Conservation (phyloP, 257 asterid species). For the Solanum sejunctum region DNA sequence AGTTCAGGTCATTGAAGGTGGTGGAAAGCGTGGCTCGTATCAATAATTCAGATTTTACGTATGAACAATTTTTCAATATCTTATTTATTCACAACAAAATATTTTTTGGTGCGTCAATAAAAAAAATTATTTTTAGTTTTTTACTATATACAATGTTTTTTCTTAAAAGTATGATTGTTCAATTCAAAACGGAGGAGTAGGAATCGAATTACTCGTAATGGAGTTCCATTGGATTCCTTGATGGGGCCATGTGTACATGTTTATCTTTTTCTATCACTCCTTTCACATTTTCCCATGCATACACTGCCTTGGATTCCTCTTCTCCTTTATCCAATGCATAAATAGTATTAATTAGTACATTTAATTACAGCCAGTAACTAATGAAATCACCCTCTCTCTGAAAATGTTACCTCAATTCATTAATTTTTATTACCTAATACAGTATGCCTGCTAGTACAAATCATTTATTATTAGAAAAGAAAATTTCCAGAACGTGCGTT, state of each 20-base stretch:
- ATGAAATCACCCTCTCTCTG: not conserved
- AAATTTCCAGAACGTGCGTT: too few species aligned
- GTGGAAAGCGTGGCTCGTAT: too few species aligned
- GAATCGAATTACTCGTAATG: not conserved
- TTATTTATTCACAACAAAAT: too few species aligned
- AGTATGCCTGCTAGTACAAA: not conserved
- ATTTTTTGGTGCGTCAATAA: too few species aligned
- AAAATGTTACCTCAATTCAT: not conserved
- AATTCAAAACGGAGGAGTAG: not conserved
- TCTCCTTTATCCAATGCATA: not conserved
- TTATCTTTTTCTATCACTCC: not conserved
- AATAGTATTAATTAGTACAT: not conserved
- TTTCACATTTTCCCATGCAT: not conserved
- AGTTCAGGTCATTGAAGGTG: too few species aligned
- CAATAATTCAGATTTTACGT: too few species aligned
- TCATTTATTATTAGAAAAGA: too few species aligned
- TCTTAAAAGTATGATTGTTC: too few species aligned
- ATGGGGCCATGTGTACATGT: conserved; percentile 7
- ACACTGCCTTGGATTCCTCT: conserved; percentile 14
- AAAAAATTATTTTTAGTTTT: too few species aligned
- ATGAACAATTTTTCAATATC: too few species aligned
- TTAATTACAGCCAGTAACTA: not conserved
- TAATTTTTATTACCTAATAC: not conserved
- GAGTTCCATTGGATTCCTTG: conserved; percentile 19
- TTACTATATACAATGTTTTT: too few species aligned